Evolutionary conservation across 176 grass and related monocot genomes (phyloP).

Genomic region (Elymus sibiricus): DNA sequence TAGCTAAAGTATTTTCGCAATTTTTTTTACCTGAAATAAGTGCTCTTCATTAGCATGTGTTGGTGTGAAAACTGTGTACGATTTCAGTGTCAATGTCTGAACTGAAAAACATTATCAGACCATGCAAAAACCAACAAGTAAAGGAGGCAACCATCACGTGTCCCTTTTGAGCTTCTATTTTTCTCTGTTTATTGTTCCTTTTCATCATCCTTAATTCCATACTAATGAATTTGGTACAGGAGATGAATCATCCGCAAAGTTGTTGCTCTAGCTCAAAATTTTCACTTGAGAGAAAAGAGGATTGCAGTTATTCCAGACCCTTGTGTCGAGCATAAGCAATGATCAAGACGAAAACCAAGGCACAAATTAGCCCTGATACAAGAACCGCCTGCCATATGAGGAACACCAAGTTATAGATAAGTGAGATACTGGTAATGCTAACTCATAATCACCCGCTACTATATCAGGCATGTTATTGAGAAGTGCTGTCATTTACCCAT

Average conservation of each 20-base stretch:
- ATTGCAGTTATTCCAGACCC: conserved; percentile 37
- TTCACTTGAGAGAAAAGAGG: conserved; percentile 16
- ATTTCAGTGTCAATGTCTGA: neutral
- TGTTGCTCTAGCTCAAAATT: conserved; percentile 34
- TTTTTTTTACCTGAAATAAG: too few species aligned
- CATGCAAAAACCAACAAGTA: neutral
- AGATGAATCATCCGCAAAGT: conserved; percentile 30
- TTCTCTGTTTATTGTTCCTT: conserved; percentile 5
- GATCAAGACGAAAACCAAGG: conserved; percentile 48
- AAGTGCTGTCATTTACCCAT: neutral
- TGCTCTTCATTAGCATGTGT: neutral
- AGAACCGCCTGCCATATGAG: conserved; percentile 53
- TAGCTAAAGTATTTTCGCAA: too few species aligned
- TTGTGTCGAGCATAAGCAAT: conserved; percentile 81
- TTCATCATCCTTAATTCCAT: conserved; percentile 10
- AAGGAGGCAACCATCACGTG: neutral
- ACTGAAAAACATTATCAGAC: neutral
- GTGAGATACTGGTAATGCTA: neutral
- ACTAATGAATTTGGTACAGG: conserved; percentile 35
- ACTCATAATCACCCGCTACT: neutral
- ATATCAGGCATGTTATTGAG: too few species aligned
- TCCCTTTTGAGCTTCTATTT: conserved; percentile 13
- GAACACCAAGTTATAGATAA: neutral
- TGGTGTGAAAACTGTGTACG: neutral
- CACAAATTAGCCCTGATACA: conserved; percentile 54